These are phyloP conservation scores for Perilla frutescens DNA, from an alignment of 257 asterid species.

Conservation along the genomic window DNA sequence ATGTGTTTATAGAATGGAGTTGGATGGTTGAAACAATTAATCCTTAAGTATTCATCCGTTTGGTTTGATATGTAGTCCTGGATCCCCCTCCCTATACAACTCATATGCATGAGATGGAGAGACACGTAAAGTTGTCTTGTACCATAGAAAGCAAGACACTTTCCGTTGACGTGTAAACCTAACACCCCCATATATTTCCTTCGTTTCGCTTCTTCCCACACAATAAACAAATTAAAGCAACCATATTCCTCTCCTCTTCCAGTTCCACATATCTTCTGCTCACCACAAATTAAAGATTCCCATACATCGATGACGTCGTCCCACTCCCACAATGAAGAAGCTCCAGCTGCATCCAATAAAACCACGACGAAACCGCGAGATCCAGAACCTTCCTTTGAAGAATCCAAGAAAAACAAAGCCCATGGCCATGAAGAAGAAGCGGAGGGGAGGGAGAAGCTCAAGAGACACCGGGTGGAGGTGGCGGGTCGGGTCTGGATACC, in stretches of 20 bases:
- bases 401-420: slow-evolving; percentile 9
- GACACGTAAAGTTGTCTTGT: slow-evolving; percentile 64
- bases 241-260: not conserved
- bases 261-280: not conserved
- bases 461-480: slow-evolving; percentile 77
- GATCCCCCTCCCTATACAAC: no score
- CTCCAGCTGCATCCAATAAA: not conserved
- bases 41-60: no score
- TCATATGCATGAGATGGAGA: not conserved
- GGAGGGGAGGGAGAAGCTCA: slow-evolving; percentile 70
- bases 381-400: not conserved
- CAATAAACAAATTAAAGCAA: not conserved
- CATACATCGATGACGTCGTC: slow-evolving; percentile 1
- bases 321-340: not conserved
- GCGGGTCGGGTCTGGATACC: slow-evolving; percentile 95
- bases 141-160: slow-evolving; percentile 54
- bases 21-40: no score
- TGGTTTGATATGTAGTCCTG: no score
- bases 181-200: slow-evolving; percentile 54
- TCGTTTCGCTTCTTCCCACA: slow-evolving; percentile 25
- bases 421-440: slow-evolving; percentile 7
- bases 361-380: not conserved
- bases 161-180: slow-evolving; percentile 60
- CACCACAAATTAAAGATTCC: not conserved
- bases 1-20: no score